Percentiles rank a stretch among this genome's conserved stretches.
Conservation (phyloP, 148 eudicot species). For the Silene latifolia region DNA sequence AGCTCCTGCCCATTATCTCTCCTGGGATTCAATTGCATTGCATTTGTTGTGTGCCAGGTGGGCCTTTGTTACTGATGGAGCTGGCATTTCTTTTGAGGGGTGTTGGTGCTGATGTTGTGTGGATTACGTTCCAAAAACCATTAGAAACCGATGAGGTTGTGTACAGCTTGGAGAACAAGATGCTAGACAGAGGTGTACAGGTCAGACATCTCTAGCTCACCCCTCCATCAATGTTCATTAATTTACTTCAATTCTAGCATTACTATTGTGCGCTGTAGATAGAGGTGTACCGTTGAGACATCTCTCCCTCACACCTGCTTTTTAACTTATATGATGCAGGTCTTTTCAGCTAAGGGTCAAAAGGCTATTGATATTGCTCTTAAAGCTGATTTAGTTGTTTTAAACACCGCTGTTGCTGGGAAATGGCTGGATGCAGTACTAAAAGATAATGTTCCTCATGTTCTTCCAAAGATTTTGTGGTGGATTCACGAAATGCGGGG, state of each 20-base stretch:
- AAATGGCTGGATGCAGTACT: constrained; percentile 96
- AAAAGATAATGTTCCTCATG: constrained; percentile 74
- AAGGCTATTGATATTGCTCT: constrained; percentile 88
- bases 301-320: neutral
- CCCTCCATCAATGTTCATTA: neutral
- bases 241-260: neutral
- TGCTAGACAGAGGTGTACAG: constrained; percentile 73
- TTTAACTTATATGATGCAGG: constrained; percentile 36
- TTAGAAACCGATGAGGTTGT: constrained; percentile 49
- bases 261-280: neutral
- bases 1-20: neutral
- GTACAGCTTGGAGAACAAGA: constrained; percentile 59
- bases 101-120: constrained; percentile 64
- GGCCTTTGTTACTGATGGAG: constrained; percentile 74
- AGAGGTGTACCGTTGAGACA: neutral
- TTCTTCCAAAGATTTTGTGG: constrained; percentile 97
- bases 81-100: constrained; percentile 68
- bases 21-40: neutral
- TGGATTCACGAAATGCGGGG: constrained; percentile 99
- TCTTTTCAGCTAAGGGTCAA: constrained; percentile 72
- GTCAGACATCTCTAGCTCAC: constrained; percentile 26
- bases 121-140: constrained; percentile 77
- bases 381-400: constrained; percentile 85
- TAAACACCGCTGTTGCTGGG: constrained; percentile 99
- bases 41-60: constrained; percentile 42